phyloP scores from a whole-genome alignment of 148 eudicot genomes.

The Rhododendron molle region DNA sequence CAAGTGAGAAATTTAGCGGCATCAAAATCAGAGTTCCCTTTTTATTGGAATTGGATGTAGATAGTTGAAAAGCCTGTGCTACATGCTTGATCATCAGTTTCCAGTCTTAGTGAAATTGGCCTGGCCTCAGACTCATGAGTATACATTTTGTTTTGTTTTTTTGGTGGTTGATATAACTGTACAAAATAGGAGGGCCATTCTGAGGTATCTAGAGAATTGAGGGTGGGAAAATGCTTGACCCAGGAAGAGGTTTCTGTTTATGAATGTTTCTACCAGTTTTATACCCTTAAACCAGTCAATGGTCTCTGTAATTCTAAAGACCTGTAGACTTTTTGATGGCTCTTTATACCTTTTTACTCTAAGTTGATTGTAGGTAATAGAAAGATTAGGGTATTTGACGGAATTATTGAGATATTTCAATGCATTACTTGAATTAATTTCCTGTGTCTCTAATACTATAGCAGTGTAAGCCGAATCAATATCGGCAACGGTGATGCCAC shows the following conservation, averaged over 20 bases:
- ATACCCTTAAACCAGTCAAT: not conserved
- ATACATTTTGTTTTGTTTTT: not conserved
- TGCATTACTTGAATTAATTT: too few species aligned
- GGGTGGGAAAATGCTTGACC: not conserved
- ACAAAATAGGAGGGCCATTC: not conserved
- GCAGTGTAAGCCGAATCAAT: too few species aligned
- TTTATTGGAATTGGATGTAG: not conserved
- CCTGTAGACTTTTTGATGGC: too few species aligned
- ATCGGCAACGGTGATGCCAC: too few species aligned
- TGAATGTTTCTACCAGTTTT: not conserved
- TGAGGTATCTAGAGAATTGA: not conserved
- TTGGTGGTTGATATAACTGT: not conserved
- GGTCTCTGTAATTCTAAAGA: not conserved
- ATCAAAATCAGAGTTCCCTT: not conserved
- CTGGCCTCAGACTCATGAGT: not conserved
- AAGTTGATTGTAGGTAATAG: not conserved
- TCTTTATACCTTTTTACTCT: not conserved
- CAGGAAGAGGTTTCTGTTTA: not conserved
- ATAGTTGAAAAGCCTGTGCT: not conserved
- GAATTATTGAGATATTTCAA: too few species aligned
- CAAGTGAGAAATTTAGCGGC: constrained; percentile 17
- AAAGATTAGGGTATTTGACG: too few species aligned
- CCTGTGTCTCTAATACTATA: too few species aligned
- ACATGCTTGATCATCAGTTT: not conserved
- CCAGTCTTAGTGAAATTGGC: not conserved